Evolutionary conservation across 2,329 filamentous ascomycete genomes (phyloP), one percentile per base, ranked within the genome.

Genomic region (Chaetomium olivaceum): DNA sequence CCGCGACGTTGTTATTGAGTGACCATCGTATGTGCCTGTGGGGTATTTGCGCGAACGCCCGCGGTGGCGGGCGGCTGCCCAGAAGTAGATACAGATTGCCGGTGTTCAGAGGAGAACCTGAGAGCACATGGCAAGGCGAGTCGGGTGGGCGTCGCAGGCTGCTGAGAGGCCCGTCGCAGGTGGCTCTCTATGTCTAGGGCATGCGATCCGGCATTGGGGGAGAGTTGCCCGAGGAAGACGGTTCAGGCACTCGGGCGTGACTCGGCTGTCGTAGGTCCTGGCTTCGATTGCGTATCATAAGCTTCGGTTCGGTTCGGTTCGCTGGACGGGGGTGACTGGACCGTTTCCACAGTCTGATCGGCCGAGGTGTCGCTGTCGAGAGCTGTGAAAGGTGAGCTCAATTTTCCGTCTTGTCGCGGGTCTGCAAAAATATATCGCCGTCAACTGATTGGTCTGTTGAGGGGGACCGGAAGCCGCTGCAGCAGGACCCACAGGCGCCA

Each of bases 51-150:
- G 74, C 74, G 76, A 77, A 76, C 75, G 77, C 76, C 77, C 79
- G 78, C 78, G 74, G 76, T 64, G 75, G 77, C 75, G 79, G 76
- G 74, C 75, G 73, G 71, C 73, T 73, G 73, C 74, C 73, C 68
- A 68, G 71, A 75, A 74, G 70, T 74, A 76, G 74, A 80, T 77
- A 80, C 78, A 80, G 78, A 74, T 76, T 81, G 78, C 75, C 76
- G 68, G 73, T 71, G 75, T 76, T 76, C 71, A 72, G 61, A 58
- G 58, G 54, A 33, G 57, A 60, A 58, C 60, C 65, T 63, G 68
- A 36, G 67, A 68, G 66, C 63, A 64, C 74, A 74, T 74, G 73
- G 71, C 72, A 73, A 39, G 59, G 62, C 39, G 43, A 12, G 60
- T 51, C 65, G 69, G 16, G 58, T 48, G 65, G 68, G 63, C 64